phyloP scores from a whole-genome alignment of 768 basidiomycete genomes.

The Gloeostereum incarnatum region DNA sequence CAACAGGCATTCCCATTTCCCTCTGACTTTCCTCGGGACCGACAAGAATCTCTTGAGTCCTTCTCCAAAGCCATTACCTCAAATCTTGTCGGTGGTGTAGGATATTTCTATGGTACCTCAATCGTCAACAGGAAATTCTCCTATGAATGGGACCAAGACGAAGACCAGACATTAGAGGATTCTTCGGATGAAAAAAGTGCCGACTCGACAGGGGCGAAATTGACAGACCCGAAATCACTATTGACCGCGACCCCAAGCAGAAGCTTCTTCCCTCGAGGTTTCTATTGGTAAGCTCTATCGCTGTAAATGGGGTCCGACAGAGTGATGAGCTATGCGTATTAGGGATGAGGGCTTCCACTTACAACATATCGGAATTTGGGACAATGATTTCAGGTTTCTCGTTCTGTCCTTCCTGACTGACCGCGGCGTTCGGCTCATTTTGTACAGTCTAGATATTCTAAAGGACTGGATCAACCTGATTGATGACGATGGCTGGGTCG shows the following conservation, averaged over 20 bases:
- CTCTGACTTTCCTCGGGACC: conserved; percentile 37
- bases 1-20: conserved; percentile 60
- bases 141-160: conserved; percentile 85
- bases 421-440: background rate
- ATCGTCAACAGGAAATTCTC: conserved; percentile 80
- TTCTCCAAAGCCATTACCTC: conserved; percentile 90
- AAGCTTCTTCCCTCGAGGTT: conserved; percentile 95
- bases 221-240: conserved; percentile 69
- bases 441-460: conserved; percentile 72
- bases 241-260: conserved; percentile 92
- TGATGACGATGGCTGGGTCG: conserved; percentile 94
- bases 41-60: conserved; percentile 38
- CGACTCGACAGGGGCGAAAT: conserved; percentile 39
- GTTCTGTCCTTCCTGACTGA: background rate
- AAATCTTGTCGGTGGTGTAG: conserved; percentile 87
- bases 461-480: conserved; percentile 86
- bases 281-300: conserved; percentile 72
- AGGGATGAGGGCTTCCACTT: conserved; percentile 99
- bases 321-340: conserved; percentile 9
- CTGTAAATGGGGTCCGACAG: background rate
- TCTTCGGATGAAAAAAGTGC: conserved; percentile 26
- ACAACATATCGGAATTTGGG: conserved; percentile 86
- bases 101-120: conserved; percentile 90
- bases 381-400: conserved; percentile 70
- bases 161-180: conserved; percentile 22